A percentile compares a stretch with the other conserved stretches of the same genome.
Conservation (phyloP, 352 stramenopile species). For the Elongisporangium undulatum region DNA sequence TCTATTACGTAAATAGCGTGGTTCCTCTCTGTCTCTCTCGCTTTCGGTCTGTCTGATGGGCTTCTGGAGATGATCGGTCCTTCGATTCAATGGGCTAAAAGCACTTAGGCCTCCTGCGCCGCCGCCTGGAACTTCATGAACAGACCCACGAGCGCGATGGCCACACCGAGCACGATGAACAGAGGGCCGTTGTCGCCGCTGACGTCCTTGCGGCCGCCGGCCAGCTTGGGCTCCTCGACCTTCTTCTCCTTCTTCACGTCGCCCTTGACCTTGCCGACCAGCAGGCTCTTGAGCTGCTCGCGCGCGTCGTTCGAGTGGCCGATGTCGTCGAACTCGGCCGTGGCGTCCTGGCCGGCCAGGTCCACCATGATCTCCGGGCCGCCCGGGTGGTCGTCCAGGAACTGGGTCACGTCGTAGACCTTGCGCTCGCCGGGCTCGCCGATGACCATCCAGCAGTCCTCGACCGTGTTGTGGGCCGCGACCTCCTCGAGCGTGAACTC, state of each 20-base stretch:
- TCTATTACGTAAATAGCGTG: background rate
- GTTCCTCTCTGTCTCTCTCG: background rate
- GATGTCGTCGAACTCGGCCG: conserved; percentile 96
- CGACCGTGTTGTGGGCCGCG: conserved; percentile 67
- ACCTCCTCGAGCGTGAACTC: conserved; percentile 95
- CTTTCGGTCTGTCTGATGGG: background rate
- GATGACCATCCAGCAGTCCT: conserved; percentile 88
- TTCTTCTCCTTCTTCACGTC: conserved; percentile 46
- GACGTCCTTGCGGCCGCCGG: conserved; percentile 52
- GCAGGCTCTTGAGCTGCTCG: conserved; percentile 90
- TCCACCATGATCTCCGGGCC: conserved; percentile 97
- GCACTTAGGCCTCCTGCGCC: conserved; percentile 7
- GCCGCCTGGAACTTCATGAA: conserved; percentile 50
- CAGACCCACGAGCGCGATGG: conserved; percentile 44
- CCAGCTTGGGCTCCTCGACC: conserved; percentile 16
- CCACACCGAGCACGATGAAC: conserved; percentile 42
- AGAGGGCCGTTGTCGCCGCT: conserved; percentile 51
- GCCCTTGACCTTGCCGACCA: conserved; percentile 89
- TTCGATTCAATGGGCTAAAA: conserved; percentile 2
- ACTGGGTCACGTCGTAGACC: conserved; percentile 97
- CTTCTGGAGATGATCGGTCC: background rate
- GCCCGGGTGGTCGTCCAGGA: conserved; percentile 98
- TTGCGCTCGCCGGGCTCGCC: conserved; percentile 69
- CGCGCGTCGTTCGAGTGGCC: conserved; percentile 96
- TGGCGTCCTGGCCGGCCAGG: conserved; percentile 90